Conservation (phyloP, 1,284 basidiomycete species). For the Naganishia sp. region DNA sequence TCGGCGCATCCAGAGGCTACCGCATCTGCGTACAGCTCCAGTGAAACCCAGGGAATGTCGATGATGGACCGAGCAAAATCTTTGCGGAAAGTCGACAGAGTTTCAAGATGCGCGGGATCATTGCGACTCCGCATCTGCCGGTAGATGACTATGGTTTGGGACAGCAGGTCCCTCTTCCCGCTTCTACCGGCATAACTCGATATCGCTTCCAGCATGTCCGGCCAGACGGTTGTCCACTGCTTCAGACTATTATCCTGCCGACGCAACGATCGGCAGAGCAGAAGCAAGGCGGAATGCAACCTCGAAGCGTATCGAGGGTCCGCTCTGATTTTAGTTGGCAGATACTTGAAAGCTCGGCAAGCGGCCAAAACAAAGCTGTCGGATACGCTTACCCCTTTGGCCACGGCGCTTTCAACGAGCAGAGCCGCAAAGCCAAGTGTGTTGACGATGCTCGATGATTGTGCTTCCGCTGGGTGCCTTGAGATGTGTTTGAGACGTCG, state of each 20-base stretch:
- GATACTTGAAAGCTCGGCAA: constrained; percentile 16
- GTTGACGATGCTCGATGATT: constrained; percentile 8
- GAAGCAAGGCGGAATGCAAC: constrained; percentile 8
- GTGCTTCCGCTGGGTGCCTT: constrained; percentile 6
- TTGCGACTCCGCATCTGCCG: constrained; percentile 1
- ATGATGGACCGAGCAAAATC: neutral
- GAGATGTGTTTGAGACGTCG: constrained; percentile 19
- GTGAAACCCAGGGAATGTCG: constrained; percentile 1
- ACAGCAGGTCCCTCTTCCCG: neutral
- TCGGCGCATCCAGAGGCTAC: neutral
- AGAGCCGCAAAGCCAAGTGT: constrained; percentile 17
- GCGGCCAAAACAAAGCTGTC: neutral
- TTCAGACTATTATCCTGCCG: neutral
- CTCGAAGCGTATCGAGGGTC: neutral
- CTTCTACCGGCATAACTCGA: neutral
- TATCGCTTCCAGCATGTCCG: constrained; percentile 11
- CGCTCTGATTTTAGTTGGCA: neutral
- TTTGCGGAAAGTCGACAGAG: neutral
- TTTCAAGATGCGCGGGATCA: neutral
- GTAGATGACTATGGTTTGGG: constrained; percentile 6
- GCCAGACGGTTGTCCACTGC: constrained; percentile 7
- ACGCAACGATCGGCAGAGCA: constrained; percentile 5
- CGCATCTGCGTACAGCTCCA: constrained; percentile 11
- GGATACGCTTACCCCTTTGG: neutral
- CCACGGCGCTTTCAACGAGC: neutral